Base-by-base conservation (phyloP, 345 rosid genomes). In the Pistacia atlantica region DNA sequence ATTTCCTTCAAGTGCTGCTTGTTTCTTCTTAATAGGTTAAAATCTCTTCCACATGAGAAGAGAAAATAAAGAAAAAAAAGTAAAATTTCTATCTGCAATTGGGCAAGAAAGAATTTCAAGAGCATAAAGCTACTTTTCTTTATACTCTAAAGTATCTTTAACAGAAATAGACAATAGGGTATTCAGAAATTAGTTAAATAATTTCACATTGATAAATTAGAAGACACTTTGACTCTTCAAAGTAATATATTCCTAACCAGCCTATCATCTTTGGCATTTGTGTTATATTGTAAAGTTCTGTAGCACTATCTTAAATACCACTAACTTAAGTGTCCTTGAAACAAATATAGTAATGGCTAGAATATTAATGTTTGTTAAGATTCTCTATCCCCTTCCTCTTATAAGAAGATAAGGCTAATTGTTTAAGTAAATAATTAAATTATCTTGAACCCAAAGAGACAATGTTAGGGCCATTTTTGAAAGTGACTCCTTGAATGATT, bases 401-500 rank as follows among this genome's bases (percentile, higher is more conserved):
- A 70, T 11, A 3, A 9, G n/a, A n/a, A 37, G 31, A 20, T n/a
- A 58, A 57, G 62, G 28, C 3, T 22, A 58, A 58, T 22, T n/a
- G 62, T 20, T 18, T n/a, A 58, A 58, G 25, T 9, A 58, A n/a
- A 58, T 58, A 54, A 54, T 54, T 58, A 58, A 58, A 54, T 54
- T 58, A 20, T 18, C 31, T 4, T n/a, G 9, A 18, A 57, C 28
- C 61, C 61, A n/a, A n/a, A n/a, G 69, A 33, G 37, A 62, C 8
- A 11, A 13, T 11, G 46, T 35, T 33, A 8, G 62, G 69, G 20
- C 62, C 77, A 63, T 74, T 64, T 51, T 8, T 31, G 62, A 33
- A 64, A 74, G 70, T 64, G 70, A 52, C 70, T 64, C 77, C 51
- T 64, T 18, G 62, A 35, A 52, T 52, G 37, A 14, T 35, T 67